Evolutionary conservation across 805 yeast genomes (phyloP).

Genomic region (Schwanniomyces pseudopolymorphus): DNA sequence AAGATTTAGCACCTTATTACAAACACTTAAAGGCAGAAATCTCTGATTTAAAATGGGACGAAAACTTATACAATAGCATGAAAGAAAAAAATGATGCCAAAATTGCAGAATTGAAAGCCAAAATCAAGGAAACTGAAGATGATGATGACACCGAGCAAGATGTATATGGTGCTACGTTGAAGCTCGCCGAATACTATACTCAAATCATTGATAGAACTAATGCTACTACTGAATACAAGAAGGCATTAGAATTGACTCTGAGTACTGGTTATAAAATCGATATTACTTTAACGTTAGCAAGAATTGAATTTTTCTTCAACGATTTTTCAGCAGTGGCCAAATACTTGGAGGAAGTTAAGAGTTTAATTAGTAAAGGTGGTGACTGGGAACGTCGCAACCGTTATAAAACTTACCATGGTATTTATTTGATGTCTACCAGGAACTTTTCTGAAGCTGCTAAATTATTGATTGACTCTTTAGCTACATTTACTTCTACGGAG

Average conservation of each 20-base stretch:
- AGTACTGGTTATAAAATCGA: slow-evolving; percentile 91
- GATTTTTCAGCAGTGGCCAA: slow-evolving; percentile 70
- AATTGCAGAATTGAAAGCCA: slow-evolving; percentile 52
- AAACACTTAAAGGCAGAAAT: slow-evolving; percentile 49
- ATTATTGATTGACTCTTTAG: slow-evolving; percentile 82
- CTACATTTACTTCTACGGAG: slow-evolving; percentile 94
- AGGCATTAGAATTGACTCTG: slow-evolving; percentile 76
- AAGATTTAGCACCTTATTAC: slow-evolving; percentile 82
- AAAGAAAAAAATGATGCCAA: slow-evolving; percentile 53
- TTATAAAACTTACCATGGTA: slow-evolving; percentile 87
- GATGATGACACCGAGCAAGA: slow-evolving; percentile 88
- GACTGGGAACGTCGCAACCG: slow-evolving; percentile 99
- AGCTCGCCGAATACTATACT: slow-evolving; percentile 86
- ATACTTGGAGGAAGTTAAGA: slow-evolving; percentile 70
- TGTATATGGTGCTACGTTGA: slow-evolving; percentile 69
- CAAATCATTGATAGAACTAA: slow-evolving; percentile 76
- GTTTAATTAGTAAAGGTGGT: slow-evolving; percentile 91
- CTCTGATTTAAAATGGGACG: slow-evolving; percentile 56
- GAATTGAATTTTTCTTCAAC: slow-evolving; percentile 87
- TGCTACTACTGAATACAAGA: slow-evolving; percentile 64
- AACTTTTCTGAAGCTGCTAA: slow-evolving; percentile 84
- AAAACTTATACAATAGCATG: slow-evolving; percentile 52
- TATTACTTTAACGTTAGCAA: slow-evolving; percentile 71
- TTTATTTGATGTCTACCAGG: slow-evolving; percentile 80
- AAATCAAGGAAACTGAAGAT: slow-evolving; percentile 52